Evolutionary conservation across 108 stramenopile genomes (phyloP), one percentile per base, ranked within the genome.

Genomic region (Chaetoceros tenuissimus): DNA sequence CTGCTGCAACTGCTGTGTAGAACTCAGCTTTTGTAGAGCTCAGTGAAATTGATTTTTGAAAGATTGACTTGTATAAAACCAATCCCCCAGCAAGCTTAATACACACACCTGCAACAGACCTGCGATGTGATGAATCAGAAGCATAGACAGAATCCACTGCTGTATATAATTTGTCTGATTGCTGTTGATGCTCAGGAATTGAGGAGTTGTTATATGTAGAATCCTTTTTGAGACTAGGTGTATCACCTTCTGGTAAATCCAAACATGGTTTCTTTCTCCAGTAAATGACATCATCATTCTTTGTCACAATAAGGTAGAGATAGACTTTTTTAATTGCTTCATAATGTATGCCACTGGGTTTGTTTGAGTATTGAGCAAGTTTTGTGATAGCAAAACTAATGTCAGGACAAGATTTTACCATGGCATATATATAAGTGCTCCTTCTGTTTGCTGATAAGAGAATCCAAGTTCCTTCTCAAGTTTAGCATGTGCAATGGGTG

Each of bases 121-220:
- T 55, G 16, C 75, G 28, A 1, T 51, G 55, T 51, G 31, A 40
- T 18, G 23, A 21, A 43, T 71, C 70, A 0, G 51, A 10, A 3
- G 62, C 77, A 64, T 65, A 73, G 34, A 64, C 63, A 18, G 72
- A 53, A 53, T 78, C 72, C n/a, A n/a, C n/a, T n/a, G n/a, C n/a
- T 22, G n/a, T 46, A 17, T 25, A 62, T 18, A 56, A 64, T 24
- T 28, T n/a, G 7, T 30, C 13, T 19, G 22, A 48, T 2, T 21
- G 18, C 0, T 62, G 28, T 1, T 53, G 31, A 28, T 31, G 50
- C 29, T 46, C 20, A 23, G 64, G 45, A 18, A 31, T 44, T 10
- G n/a, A n/a, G 2, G 3, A 1, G 1, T n/a, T n/a, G 1, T 44
- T 43, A 3, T 43, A 24, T 24, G 34, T 31, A 18, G n/a, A 45